Evolutionary conservation across 768 basidiomycete species (phyloP), one percentile per base, ranked within the genome.

Genomic region (Tricholoma matsutake): DNA sequence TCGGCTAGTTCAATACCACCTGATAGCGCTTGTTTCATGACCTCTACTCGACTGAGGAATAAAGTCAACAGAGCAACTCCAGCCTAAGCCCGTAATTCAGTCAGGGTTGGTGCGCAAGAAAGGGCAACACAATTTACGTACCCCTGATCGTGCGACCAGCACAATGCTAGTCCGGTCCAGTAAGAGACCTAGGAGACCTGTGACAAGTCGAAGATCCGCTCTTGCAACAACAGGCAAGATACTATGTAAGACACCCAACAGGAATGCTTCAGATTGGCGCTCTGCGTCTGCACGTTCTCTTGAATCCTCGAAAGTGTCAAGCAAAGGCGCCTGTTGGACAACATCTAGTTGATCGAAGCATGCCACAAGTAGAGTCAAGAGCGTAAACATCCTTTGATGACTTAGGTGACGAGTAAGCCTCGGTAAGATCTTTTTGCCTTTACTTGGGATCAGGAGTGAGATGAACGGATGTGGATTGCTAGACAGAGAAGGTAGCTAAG

Each of bases 401-500:
- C 83, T 83, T 16, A 98, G 83, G 66, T 94, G 90, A 18, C 96
- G 88, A 9, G 93, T 87, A 13, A 95, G 84, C 49, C 97, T 88
- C 3, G 94, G 91, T 11, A 99, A 80, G 25, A 99, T 82, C 62
- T 88, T 88, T 78, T 98, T 98, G 59, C 97, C 97, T 75, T 99
- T 99, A 66, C 84, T 84, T 4, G 92, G 88, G 18, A 82, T 83
- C 53, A 99, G 82, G 34, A 99, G 81, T 2, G 96, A 94, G 65
- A 99, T 87, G 77, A 99, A 98, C 2, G 97, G 97, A 76, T 99
- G 97, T 2, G 96, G 96, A 63, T 91, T 83, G 71, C 96, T 96
- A 65, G 1, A 54, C 56, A 29, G 28, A 22, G 16, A 29, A 29
- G 5, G 49, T 13, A 14, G 31, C 16, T 53, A n/a, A 32, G 51